Evolutionary conservation across 1,284 basidiomycete species (phyloP), one percentile per base, ranked within the genome.

Genomic region (Trichosporon sp.): DNA sequence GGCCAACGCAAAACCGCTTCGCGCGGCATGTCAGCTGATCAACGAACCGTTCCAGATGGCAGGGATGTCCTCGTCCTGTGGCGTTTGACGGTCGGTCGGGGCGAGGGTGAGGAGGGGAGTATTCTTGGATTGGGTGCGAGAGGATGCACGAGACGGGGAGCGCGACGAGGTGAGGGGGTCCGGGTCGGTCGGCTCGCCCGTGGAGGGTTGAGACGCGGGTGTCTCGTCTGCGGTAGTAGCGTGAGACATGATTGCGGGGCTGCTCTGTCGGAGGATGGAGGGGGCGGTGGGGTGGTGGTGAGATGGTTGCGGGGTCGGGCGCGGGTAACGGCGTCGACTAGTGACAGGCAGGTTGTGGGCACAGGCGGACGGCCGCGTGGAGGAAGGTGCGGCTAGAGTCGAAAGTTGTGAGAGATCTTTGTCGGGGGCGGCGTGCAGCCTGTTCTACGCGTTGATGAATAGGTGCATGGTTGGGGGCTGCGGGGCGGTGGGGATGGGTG

Each of bases 21-120:
- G 43, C 26, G 26, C 31, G 48, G 32, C 46, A 26, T n/a, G 35
- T 37, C 38, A 68, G 43, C 63, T 63, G 59, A 63, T 37, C 19
- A 71, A 71, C 70, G 32, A n/a, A 74, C 73, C 73, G 48, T 69
- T 74, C 73, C 73, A 74, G 63, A 74, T 74, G 63, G 19, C 37
- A 11, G 73, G 67, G 14, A 74, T 71, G 66, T 73, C 70, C 19
- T 74, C 73, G 16, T 74, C 73, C 12, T 68, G 56, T 35, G 68
- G 66, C 26, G 63, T 56, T 19, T 67, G 65, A 21, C 65, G 40
- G 37, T 61, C 64, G 12, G 66, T 19, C 7, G 73, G 70, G 6
- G 68, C 12, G 3, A 74, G 68, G 1, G 73, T 43, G 31, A 74
- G 67, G 32, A 74, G 70, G 14, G 69, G 69, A 35, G 70, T 46